Percentiles rank a stretch among this genome's conserved stretches.
phyloP scores from a whole-genome alignment of 2,329 filamentous ascomycete genomes.

The Curvularia hawaiiensis region DNA sequence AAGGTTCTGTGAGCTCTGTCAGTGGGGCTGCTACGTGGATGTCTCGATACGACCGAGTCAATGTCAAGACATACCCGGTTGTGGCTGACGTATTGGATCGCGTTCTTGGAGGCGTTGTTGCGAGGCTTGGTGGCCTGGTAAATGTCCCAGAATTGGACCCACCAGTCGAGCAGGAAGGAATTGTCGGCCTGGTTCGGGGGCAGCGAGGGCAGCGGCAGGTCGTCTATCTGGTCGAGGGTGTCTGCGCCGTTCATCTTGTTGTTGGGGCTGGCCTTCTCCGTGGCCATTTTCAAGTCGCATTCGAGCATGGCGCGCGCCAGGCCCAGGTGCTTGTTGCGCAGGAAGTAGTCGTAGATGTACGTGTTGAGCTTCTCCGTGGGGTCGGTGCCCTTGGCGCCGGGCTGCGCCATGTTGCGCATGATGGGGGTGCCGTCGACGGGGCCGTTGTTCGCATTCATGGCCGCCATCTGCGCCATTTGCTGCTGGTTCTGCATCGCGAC shows the following conservation, averaged over 20 bases:
- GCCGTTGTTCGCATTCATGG: constrained; percentile 66
- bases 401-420: constrained; percentile 64
- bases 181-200: constrained; percentile 67
- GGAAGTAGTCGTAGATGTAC: constrained; percentile 90
- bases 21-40: constrained; percentile 8
- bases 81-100: constrained; percentile 74
- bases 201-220: constrained; percentile 77
- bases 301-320: constrained; percentile 70
- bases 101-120: constrained; percentile 49
- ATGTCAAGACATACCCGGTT: constrained; percentile 70
- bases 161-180: constrained; percentile 97
- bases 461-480: constrained; percentile 69
- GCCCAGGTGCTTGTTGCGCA: constrained; percentile 83
- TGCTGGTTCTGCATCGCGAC: constrained; percentile 52
- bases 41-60: not conserved
- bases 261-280: constrained; percentile 67
- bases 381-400: constrained; percentile 35
- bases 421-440: constrained; percentile 69
- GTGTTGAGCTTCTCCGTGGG: constrained; percentile 71
- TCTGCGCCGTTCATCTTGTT: constrained; percentile 70
- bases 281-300: constrained; percentile 59
- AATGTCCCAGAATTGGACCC: constrained; percentile 96
- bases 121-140: constrained; percentile 77
- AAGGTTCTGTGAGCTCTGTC: constrained; percentile 59
- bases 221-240: constrained; percentile 80